phyloP scores from a whole-genome alignment of 352 stramenopile species.

The Phytophthora pinifolia region DNA sequence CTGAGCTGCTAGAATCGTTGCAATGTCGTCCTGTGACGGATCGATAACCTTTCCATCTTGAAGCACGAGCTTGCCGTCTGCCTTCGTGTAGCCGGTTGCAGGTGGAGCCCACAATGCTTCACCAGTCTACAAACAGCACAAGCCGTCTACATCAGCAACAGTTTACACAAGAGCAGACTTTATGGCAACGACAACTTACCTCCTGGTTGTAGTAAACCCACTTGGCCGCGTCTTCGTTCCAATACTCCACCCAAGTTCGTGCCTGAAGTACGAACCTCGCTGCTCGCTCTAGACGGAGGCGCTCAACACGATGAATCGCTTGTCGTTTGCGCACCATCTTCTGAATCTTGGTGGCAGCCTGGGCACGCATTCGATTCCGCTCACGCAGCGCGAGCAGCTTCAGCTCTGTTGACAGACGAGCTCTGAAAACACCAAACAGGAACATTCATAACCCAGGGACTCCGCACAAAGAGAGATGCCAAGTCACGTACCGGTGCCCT shows the following conservation, averaged over 20 bases:
- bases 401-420: conserved; percentile 64
- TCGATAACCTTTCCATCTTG: conserved; percentile 68
- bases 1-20: conserved; percentile 26
- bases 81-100: conserved; percentile 68
- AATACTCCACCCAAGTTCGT: conserved; percentile 70
- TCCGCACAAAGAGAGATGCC: background rate
- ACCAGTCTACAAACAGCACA: conserved; percentile 42
- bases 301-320: conserved; percentile 41
- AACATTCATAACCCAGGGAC: background rate
- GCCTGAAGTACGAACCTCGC: conserved; percentile 47
- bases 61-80: conserved; percentile 64
- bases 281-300: conserved; percentile 34
- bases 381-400: conserved; percentile 65
- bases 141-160: conserved; percentile 3
- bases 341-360: conserved; percentile 73
- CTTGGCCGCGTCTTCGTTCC: conserved; percentile 64
- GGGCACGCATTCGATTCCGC: conserved; percentile 48
- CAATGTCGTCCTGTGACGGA: conserved; percentile 40
- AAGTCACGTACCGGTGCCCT: conserved; percentile 49
- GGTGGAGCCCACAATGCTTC: conserved; percentile 73
- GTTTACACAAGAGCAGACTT: background rate
- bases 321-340: conserved; percentile 47
- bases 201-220: conserved; percentile 85
- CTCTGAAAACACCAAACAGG: conserved; percentile 23
- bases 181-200: conserved; percentile 17